Conservation (phyloP, 1,284 basidiomycete genomes). For the Tilletia horrida region DNA sequence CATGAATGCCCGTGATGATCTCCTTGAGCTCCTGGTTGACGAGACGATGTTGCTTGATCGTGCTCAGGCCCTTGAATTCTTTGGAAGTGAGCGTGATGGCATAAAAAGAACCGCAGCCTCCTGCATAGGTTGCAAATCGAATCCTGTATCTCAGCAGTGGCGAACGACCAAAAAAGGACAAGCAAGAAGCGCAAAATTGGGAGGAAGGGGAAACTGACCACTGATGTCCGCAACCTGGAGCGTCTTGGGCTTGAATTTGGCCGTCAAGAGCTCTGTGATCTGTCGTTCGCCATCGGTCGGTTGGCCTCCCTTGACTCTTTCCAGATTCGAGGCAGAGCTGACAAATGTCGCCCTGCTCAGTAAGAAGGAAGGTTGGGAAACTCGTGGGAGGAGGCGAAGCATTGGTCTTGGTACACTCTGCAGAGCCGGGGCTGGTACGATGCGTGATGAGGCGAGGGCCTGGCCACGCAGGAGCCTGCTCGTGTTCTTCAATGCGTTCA, state of each 20-base stretch:
- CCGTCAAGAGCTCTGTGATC: constrained; percentile 71
- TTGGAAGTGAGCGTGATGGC: constrained; percentile 82
- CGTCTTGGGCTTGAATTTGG: constrained; percentile 66
- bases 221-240: constrained; percentile 50
- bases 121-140: constrained; percentile 22
- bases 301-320: constrained; percentile 9
- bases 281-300: constrained; percentile 61
- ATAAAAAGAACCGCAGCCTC: constrained; percentile 94
- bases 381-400: too few relatives aligned
- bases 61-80: constrained; percentile 78
- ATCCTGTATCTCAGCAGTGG: constrained; percentile 31
- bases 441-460: neutral
- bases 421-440: too few relatives aligned
- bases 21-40: constrained; percentile 83
- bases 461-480: constrained; percentile 6
- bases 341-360: constrained; percentile 2
- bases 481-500: constrained; percentile 29
- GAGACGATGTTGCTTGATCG: constrained; percentile 88
- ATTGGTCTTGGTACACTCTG: too few relatives aligned
- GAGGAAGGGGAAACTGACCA: constrained; percentile 58
- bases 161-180: too few relatives aligned
- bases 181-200: neutral
- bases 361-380: too few relatives aligned
- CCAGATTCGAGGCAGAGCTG: constrained; percentile 1
- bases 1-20: constrained; percentile 88